Evolutionary conservation across 1,139 yeast genomes (phyloP).

Genomic region (Taphrina deformans): DNA sequence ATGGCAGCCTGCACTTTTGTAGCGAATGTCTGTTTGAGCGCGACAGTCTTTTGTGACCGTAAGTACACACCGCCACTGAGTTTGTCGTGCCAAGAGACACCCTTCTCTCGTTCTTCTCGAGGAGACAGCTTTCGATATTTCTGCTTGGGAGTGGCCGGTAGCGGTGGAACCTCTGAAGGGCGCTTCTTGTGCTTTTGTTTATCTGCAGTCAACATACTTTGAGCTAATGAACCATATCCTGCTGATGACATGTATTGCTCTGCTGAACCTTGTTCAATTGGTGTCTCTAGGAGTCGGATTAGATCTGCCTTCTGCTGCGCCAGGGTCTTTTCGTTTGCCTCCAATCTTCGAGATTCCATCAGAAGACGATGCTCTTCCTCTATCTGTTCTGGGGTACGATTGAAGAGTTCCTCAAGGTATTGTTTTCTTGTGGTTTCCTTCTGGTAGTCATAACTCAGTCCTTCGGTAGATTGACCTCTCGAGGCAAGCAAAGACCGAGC

Average conservation of each 20-base stretch:
- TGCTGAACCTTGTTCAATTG: slow-evolving; percentile 74
- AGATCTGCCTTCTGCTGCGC: slow-evolving; percentile 78
- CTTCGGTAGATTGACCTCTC: slow-evolving; percentile 45
- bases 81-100: slow-evolving; percentile 80
- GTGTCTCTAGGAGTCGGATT: slow-evolving; percentile 78
- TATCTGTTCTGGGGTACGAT: slow-evolving; percentile 90
- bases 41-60: slow-evolving; percentile 66
- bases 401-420: slow-evolving; percentile 71
- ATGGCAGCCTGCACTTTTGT: slow-evolving; percentile 70
- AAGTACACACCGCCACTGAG: slow-evolving; percentile 75
- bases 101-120: slow-evolving; percentile 82
- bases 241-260: slow-evolving; percentile 81
- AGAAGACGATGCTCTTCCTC: slow-evolving; percentile 96
- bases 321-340: slow-evolving; percentile 88
- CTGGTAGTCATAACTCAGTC: slow-evolving; percentile 60
- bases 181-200: slow-evolving; percentile 61
- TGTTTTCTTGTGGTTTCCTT: slow-evolving; percentile 77
- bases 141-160: slow-evolving; percentile 39
- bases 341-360: slow-evolving; percentile 88
- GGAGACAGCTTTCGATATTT: slow-evolving; percentile 59
- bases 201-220: slow-evolving; percentile 74
- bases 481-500: slow-evolving; percentile 52
- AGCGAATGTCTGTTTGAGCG: slow-evolving; percentile 70
- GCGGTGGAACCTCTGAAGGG: slow-evolving; percentile 25
- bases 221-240: slow-evolving; percentile 83